Base-by-base conservation (phyloP, 225 moss, liverwort and hornwort genomes). In the Lunularia cruciata region DNA sequence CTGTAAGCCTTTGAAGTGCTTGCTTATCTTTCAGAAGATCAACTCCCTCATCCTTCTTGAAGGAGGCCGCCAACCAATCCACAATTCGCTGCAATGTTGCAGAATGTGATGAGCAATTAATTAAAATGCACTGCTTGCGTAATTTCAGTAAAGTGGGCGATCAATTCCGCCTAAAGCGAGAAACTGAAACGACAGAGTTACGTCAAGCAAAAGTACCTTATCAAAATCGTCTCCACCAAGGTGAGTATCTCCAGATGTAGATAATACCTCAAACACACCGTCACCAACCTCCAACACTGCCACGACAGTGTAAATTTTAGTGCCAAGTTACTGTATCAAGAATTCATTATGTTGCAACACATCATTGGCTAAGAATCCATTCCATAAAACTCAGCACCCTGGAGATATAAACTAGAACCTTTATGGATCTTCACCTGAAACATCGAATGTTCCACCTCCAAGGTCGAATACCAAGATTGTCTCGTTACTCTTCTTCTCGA, bases 191-290 rank as follows among this genome's bases (percentile, higher is more conserved):
- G 43, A 43, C 4, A 8, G 4, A 36, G n/a, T n/a, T n/a, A 60
- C n/a, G 18, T 22, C 60, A 38, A 0, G 23, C 10, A 15, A 4
- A 19, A 22, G 12, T 67, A 91, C 94, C 91, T 95, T 92, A 27
- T 95, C 95, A 76, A 95, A 95, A 72, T 95, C 95, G 62, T 95
- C 95, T 57, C 92, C 95, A 51, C 95, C 95, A 11, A 95, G 88
- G 61, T 91, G 92, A 13, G 92, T 95, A 36, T 95, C 92, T 47
- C 95, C 95, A 1, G 89, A 83, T 40, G 95, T 95, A 15, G 95
- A 85, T 28, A 89, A 72, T 0, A 92, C 95, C 75, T 95, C 95
- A 46, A 95, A 92, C 22, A 92, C 92, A 53, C 95, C 95, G 70
- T 92, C 92, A 33, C 89, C 95, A 14, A 95, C 88, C 67, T 91